Evolutionary conservation across 768 basidiomycete genomes (phyloP).

Genomic region (Boletus edulis): DNA sequence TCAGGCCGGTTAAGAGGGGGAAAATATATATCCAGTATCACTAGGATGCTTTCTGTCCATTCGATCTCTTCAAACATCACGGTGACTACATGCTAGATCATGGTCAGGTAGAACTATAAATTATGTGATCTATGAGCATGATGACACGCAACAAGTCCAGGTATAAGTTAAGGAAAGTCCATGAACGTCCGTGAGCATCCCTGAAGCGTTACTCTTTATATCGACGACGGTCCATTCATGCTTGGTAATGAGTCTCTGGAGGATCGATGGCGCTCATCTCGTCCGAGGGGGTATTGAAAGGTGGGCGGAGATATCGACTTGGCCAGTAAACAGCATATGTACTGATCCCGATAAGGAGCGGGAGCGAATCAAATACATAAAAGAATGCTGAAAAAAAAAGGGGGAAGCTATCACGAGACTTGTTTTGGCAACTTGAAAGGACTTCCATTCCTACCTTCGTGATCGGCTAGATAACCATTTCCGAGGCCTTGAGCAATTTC

Average conservation of each 20-base stretch:
- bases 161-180: neutral
- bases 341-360: slow-evolving; percentile 25
- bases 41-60: too few species aligned
- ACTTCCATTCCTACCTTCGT: slow-evolving; percentile 20
- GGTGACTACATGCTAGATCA: too few species aligned
- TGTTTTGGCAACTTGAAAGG: too few species aligned
- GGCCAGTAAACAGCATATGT: slow-evolving; percentile 29
- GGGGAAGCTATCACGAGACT: too few species aligned
- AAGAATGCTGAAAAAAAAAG: slow-evolving; percentile 20
- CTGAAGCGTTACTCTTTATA: too few species aligned
- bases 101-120: neutral
- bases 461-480: slow-evolving; percentile 14
- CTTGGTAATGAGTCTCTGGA: neutral
- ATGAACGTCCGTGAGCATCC: neutral
- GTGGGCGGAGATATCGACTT: slow-evolving; percentile 17
- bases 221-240: neutral
- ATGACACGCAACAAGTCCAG: neutral
- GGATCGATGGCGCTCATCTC: neutral
- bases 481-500: slow-evolving; percentile 20
- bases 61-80: too few species aligned
- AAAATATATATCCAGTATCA: too few species aligned
- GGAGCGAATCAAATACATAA: slow-evolving; percentile 29
- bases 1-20: too few species aligned
- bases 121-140: neutral
- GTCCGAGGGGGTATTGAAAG: neutral